A percentile compares a stretch with the other conserved stretches of the same genome.
phyloP scores from a whole-genome alignment of 768 basidiomycete genomes.

The Boletus coccyginus region DNA sequence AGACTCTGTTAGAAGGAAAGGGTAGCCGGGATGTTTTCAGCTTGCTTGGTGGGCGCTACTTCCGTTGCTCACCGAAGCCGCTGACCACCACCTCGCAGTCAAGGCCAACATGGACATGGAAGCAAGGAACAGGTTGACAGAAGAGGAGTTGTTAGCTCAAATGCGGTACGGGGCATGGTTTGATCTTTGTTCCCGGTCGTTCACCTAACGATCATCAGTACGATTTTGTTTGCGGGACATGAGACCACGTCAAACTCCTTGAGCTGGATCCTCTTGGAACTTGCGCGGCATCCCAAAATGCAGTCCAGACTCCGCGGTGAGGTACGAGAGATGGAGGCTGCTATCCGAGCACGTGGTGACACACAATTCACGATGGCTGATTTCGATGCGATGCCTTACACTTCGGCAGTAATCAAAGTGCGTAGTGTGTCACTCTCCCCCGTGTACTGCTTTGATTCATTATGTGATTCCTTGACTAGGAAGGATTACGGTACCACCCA shows the following conservation, averaged over 20 bases:
- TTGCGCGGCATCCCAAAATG: slow-evolving; percentile 54
- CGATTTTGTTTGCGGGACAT: slow-evolving; percentile 49
- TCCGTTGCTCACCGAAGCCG: background rate
- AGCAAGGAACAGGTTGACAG: slow-evolving; percentile 22
- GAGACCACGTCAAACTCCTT: slow-evolving; percentile 61
- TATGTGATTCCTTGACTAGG: slow-evolving; percentile 28
- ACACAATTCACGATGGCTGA: slow-evolving; percentile 34
- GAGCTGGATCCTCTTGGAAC: slow-evolving; percentile 61
- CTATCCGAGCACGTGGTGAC: slow-evolving; percentile 8
- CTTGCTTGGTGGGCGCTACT: slow-evolving; percentile 36
- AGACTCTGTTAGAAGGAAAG: slow-evolving; percentile 9
- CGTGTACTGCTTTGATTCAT: slow-evolving; percentile 15
- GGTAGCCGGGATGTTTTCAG: slow-evolving; percentile 22
- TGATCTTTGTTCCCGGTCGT: background rate
- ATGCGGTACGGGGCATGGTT: slow-evolving; percentile 17
- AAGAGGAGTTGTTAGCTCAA: slow-evolving; percentile 16
- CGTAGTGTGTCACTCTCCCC: slow-evolving; percentile 12
- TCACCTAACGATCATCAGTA: slow-evolving; percentile 26
- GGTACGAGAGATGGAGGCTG: slow-evolving; percentile 10
- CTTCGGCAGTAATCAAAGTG: slow-evolving; percentile 36
- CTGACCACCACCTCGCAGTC: slow-evolving; percentile 13
- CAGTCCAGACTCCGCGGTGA: slow-evolving; percentile 56
- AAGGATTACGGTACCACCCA: slow-evolving; percentile 47
- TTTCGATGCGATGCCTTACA: slow-evolving; percentile 50
- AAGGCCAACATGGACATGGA: slow-evolving; percentile 29